phyloP scores from a whole-genome alignment of 1,284 basidiomycete genomes.

The Moniliella sp. region DNA sequence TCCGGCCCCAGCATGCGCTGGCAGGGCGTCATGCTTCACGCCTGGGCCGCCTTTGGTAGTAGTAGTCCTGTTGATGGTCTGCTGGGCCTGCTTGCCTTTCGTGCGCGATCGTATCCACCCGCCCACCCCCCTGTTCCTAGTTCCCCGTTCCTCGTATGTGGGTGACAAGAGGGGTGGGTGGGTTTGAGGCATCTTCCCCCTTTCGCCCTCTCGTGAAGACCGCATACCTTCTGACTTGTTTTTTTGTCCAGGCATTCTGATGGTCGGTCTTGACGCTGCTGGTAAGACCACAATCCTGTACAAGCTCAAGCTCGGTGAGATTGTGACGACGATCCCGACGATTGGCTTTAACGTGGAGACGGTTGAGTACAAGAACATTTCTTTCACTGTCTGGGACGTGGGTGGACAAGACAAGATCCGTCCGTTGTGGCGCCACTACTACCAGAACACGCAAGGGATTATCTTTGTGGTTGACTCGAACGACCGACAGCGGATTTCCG shows the following conservation, averaged over 20 bases:
- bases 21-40: no score
- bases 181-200: no score
- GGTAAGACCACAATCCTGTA: conserved; percentile 37
- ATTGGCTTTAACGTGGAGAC: conserved; percentile 65
- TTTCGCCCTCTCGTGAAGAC: no score
- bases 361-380: conserved; percentile 98
- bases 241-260: conserved; percentile 34
- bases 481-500: conserved; percentile 95
- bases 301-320: conserved; percentile 58
- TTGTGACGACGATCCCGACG: conserved; percentile 87
- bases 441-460: conserved; percentile 99
- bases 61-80: no score
- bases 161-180: no score
- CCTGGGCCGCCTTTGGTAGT: no score
- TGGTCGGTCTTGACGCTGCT: conserved; percentile 82
- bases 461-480: conserved; percentile 99
- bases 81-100: no score
- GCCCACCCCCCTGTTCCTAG: no score
- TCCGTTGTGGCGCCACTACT: conserved; percentile 98
- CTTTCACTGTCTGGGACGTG: conserved; percentile 99
- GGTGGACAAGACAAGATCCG: conserved; percentile 97
- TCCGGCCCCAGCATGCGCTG: no score
- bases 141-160: no score
- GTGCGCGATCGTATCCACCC: no score
- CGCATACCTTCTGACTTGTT: no score